Percentiles rank a stretch among this genome's conserved stretches.
These are phyloP conservation scores for Geotrichum australiense DNA, from an alignment of 1,139 yeast species.

Conservation along the genomic window DNA sequence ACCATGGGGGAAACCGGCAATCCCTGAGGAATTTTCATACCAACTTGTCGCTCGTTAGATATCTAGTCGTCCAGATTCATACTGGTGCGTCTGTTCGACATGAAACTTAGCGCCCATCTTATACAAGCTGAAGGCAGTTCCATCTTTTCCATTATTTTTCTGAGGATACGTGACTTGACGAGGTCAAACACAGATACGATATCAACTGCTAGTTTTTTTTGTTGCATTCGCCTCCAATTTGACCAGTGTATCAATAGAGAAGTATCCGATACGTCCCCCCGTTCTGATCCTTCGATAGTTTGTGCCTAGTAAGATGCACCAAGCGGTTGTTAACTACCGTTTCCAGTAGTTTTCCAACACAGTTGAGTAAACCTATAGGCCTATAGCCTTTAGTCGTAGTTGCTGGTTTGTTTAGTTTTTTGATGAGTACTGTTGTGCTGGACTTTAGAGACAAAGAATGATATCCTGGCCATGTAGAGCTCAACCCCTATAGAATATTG, in stretches of 20 bases:
- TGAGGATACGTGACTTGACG: too few relatives aligned
- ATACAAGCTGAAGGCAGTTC: too few relatives aligned
- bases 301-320: slow-evolving; percentile 1
- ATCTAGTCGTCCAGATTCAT: too few relatives aligned
- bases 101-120: too few relatives aligned
- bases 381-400: slow-evolving; percentile 1
- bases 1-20: too few relatives aligned
- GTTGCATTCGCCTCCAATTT: slow-evolving; percentile 3
- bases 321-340: not conserved
- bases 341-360: not conserved
- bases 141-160: too few relatives aligned
- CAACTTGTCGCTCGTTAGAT: too few relatives aligned
- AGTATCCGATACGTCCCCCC: slow-evolving; percentile 16
- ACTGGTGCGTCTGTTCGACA: too few relatives aligned
- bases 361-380: not conserved
- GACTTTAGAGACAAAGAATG: slow-evolving; percentile 1
- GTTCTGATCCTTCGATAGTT: slow-evolving; percentile 13
- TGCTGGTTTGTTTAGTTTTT: slow-evolving; percentile 7
- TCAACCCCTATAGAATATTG: too few relatives aligned
- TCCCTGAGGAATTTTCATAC: too few relatives aligned
- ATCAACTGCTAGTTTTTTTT: slow-evolving; percentile 11
- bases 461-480: not conserved
- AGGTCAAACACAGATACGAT: slow-evolving; percentile 21
- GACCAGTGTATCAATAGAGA: slow-evolving; percentile 15
- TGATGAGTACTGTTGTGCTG: slow-evolving; percentile 4